Conservation (phyloP, 495 filamentous ascomycete species). For the Daldinia childiae region DNA sequence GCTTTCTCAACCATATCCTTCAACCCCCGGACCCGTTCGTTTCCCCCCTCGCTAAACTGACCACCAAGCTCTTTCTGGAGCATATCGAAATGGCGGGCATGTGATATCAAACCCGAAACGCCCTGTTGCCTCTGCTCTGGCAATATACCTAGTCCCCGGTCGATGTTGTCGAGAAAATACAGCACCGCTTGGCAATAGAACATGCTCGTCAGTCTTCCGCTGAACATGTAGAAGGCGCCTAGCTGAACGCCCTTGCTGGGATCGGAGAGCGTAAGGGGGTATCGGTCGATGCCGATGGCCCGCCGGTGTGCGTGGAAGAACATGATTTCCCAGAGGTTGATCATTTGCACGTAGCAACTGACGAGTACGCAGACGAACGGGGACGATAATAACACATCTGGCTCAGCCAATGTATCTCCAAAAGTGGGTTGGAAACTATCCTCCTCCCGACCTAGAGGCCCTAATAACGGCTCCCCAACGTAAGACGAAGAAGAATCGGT, state of each 20-base stretch:
- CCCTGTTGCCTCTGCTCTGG: constrained; percentile 24
- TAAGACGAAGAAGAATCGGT: constrained; percentile 1
- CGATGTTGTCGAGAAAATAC: constrained; percentile 39
- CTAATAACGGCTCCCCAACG: background rate
- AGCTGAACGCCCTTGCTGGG: constrained; percentile 33
- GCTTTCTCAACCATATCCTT: constrained; percentile 28
- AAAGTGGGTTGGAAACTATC: background rate
- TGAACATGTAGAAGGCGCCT: constrained; percentile 37
- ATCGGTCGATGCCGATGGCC: constrained; percentile 8
- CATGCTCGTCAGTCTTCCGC: constrained; percentile 34
- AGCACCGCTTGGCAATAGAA: constrained; percentile 36
- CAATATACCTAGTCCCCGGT: constrained; percentile 26
- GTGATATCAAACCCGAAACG: constrained; percentile 16
- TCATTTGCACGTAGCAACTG: constrained; percentile 36
- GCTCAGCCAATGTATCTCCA: background rate
- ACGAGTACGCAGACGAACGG: constrained; percentile 26
- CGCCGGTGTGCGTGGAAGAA: constrained; percentile 23
- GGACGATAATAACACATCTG: constrained; percentile 1
- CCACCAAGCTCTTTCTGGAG: constrained; percentile 28
- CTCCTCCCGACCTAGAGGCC: background rate
- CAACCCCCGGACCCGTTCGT: constrained; percentile 15
- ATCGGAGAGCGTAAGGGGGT: constrained; percentile 16
- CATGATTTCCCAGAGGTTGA: constrained; percentile 36
- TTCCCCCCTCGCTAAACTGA: background rate
- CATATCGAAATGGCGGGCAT: constrained; percentile 25